Base-by-base conservation (phyloP, 345 rosid species). In the Triadica sebifera region DNA sequence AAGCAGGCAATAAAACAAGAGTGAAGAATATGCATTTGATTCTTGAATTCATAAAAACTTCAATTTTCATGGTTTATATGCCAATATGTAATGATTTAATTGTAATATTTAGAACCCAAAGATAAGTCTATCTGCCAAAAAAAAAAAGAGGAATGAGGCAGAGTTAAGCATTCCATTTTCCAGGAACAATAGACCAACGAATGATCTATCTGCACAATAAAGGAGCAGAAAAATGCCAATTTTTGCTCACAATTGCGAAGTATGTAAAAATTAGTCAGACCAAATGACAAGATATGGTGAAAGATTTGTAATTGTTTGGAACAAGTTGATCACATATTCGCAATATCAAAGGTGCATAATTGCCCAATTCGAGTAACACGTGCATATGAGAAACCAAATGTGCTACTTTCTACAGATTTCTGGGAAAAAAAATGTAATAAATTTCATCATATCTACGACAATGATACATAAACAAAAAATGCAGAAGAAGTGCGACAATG, bases 1-100 rank as follows among this genome's bases (percentile, higher is more conserved):
- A 67, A 68, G 34, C 68, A 75, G 50, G 67, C 22, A 16, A 72
- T 13, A 29, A 71, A 47, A 47, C 9, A 68, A 60, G 47, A 47
- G 47, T 57, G 12, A 51, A 8, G 57, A 61, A 55, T 56, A 58
- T 16, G 51, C 34, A 74, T 24, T 71, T 20, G 16, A 58, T 16
- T 63, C 65, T 61, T 47, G 22, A 62, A 62, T 37, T 16, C 58
- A 16, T 4, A 17, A 24, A 46, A n/a, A 43, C 45, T 13, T 13
- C 65, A 34, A 56, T 4, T 34, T 37, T 61, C 65, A 34, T 15
- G 43, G 19, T 61, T 61, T 62, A 38, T 19, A 17, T 17, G 12
- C 10, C 22, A 62, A 38, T 62, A 8, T 55, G n/a, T 9, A 55
- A 55, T 55, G 25, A 55, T 55, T 19, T 55, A 19, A 55, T 20